Conservation (phyloP, 768 basidiomycete genomes). For the Paxillus rubicundulus region DNA sequence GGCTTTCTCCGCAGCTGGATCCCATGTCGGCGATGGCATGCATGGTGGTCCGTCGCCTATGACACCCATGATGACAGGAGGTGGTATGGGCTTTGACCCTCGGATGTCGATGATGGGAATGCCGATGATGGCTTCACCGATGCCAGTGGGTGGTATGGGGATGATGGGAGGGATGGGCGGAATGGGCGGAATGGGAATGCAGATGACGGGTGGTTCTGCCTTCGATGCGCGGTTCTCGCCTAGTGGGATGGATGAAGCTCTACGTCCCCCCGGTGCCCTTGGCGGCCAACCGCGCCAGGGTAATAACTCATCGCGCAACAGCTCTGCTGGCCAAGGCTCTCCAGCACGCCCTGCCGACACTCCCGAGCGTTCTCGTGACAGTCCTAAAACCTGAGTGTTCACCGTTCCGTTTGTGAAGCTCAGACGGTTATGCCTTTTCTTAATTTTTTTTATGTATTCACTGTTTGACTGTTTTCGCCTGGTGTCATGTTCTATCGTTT, state of each 20-base stretch:
- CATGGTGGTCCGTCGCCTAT: constrained; percentile 35
- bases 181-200: constrained; percentile 42
- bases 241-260: constrained; percentile 20
- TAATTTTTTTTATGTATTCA: constrained; percentile 4
- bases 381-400: constrained; percentile 23
- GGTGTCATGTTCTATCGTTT: constrained; percentile 17
- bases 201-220: constrained; percentile 60
- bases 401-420: constrained; percentile 1
- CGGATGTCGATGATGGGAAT: constrained; percentile 82
- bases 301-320: constrained; percentile 43
- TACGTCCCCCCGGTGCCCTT: constrained; percentile 26
- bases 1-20: constrained; percentile 73
- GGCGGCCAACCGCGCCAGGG: constrained; percentile 29
- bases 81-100: constrained; percentile 60
- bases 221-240: constrained; percentile 61
- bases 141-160: constrained; percentile 40
- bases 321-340: constrained; percentile 55
- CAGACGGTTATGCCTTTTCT: constrained; percentile 7
- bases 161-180: constrained; percentile 40
- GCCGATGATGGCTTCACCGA: constrained; percentile 57
- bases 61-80: constrained; percentile 59
- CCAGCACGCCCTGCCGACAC: constrained; percentile 39
- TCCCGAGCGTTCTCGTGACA: constrained; percentile 23
- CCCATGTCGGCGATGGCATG: constrained; percentile 62
- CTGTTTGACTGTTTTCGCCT: constrained; percentile 11